Percentiles rank a stretch among this genome's conserved stretches.
These are phyloP conservation scores for Coniferiporia weirii DNA, from an alignment of 1,284 basidiomycete genomes.

Conservation along the genomic window DNA sequence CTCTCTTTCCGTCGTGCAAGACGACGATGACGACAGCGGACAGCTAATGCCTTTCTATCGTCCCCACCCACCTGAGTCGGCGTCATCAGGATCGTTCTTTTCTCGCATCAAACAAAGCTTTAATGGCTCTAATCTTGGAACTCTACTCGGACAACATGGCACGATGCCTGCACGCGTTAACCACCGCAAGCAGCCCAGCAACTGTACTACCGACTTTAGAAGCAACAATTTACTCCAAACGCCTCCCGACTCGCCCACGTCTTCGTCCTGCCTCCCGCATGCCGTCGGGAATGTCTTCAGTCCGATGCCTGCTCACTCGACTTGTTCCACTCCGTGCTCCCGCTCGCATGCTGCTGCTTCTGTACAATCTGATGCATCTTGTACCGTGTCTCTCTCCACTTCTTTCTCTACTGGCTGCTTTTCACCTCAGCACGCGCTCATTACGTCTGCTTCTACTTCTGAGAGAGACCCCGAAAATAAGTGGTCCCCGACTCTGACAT, in stretches of 20 bases:
- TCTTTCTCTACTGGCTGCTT: neutral
- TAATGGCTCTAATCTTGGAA: constrained; percentile 4
- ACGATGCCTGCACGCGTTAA: neutral
- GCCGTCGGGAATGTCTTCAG: neutral
- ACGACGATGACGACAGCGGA: constrained; percentile 8
- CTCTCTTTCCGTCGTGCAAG: neutral
- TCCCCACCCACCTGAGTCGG: neutral
- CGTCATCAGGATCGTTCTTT: constrained; percentile 6
- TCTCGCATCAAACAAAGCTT: constrained; percentile 13
- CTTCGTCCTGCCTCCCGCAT: neutral
- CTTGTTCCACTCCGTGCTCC: neutral
- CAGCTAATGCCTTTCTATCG: constrained; percentile 13
- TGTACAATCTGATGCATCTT: constrained; percentile 1
- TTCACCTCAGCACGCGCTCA: constrained; percentile 1
- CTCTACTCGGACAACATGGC: constrained; percentile 2
- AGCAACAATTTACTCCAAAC: neutral
- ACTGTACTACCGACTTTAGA: neutral
- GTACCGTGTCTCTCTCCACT: constrained; percentile 3
- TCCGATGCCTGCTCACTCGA: neutral
- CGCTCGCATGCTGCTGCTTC: constrained; percentile 9
- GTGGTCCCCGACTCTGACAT: constrained; percentile 11
- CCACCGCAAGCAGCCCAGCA: neutral
- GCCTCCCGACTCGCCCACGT: neutral
- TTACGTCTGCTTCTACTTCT: neutral
- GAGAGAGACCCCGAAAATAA: constrained; percentile 6